Conservation (phyloP, 495 filamentous ascomycete species). For the Penicillium roqueforti region DNA sequence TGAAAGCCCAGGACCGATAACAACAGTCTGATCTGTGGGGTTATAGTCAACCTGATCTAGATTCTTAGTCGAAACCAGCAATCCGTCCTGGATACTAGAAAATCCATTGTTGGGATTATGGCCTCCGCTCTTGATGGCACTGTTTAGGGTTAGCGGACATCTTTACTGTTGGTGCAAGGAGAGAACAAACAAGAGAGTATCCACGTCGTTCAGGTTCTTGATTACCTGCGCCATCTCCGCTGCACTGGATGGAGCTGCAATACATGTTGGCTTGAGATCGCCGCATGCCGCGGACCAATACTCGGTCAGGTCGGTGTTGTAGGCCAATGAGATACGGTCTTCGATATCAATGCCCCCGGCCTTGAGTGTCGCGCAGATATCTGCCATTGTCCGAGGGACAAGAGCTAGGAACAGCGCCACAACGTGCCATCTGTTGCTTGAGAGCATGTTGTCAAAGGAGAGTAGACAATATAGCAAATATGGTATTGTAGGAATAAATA, state of each 20-base stretch:
- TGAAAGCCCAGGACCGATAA: constrained; percentile 38
- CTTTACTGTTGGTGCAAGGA: neutral
- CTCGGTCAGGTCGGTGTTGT: constrained; percentile 25
- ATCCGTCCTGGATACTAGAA: constrained; percentile 39
- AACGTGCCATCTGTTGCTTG: constrained; percentile 19
- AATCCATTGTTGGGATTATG: constrained; percentile 45
- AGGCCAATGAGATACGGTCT: constrained; percentile 25
- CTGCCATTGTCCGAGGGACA: constrained; percentile 23
- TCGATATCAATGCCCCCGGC: constrained; percentile 28
- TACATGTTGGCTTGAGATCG: constrained; percentile 39
- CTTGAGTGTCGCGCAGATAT: constrained; percentile 37
- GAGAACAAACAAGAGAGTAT: constrained; percentile 27
- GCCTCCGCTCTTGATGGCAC: constrained; percentile 41
- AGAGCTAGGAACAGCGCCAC: constrained; percentile 19
- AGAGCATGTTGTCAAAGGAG: constrained; percentile 14
- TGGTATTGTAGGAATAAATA: neutral
- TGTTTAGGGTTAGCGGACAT: neutral
- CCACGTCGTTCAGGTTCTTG: constrained; percentile 33
- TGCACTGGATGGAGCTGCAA: constrained; percentile 35
- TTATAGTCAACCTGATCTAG: constrained; percentile 36
- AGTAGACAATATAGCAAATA: neutral
- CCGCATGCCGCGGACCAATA: constrained; percentile 43
- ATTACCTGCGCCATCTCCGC: constrained; percentile 37
- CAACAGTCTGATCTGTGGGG: constrained; percentile 30
- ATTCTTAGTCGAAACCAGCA: constrained; percentile 39